Base-by-base conservation (phyloP, 2,329 filamentous ascomycete genomes). In the Aspergillus thermomutatus region DNA sequence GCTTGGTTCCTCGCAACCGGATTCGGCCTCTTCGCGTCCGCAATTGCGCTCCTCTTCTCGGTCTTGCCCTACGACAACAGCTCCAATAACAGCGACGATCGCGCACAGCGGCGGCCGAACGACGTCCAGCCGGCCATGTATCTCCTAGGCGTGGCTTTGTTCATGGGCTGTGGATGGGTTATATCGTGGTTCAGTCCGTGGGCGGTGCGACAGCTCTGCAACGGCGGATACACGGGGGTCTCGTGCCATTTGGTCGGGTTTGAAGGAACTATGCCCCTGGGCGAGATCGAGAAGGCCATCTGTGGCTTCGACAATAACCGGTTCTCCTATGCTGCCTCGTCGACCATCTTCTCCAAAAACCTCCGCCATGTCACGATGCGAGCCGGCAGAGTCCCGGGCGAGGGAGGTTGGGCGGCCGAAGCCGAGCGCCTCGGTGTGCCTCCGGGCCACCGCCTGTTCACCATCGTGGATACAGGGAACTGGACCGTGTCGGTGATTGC, bases 401-500 rank as follows among this genome's bases (percentile, higher is more conserved):
- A 58, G 50, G 26, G 21, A 53, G 14, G 54, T 10, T 28, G 27
- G 27, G 27, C 27, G 27, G 27, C 27, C 10, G 27, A 28, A 28
- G 27, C 27, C 27, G 53, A 21, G 48, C 51, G 23, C 28, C 21
- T 19, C 27, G 27, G 27, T 10, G 27, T 28, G 53, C 50, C 64
- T n/a, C 47, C 43, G 37, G 60, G 59, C 3, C 61, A 69, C 50
- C 59, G 59, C 27, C 53, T 69, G 2, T 74, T 73, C 58, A 73
- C 69, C 0, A 58, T 74, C 3, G 64, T 74, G 1, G 69, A 72
- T 50, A 71, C 69, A 11, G 68, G 67, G 26, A 64, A 65, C 14
- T 58, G 71, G 60, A 66, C 58, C 21, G 70, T 72, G 9, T 69
- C 64, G 11, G 58, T 71, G 4, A 71, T 73, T 52, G 52, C 63